Evolutionary conservation across 495 filamentous ascomycete species (phyloP).

Genomic region (Aspergillus nidulans): DNA sequence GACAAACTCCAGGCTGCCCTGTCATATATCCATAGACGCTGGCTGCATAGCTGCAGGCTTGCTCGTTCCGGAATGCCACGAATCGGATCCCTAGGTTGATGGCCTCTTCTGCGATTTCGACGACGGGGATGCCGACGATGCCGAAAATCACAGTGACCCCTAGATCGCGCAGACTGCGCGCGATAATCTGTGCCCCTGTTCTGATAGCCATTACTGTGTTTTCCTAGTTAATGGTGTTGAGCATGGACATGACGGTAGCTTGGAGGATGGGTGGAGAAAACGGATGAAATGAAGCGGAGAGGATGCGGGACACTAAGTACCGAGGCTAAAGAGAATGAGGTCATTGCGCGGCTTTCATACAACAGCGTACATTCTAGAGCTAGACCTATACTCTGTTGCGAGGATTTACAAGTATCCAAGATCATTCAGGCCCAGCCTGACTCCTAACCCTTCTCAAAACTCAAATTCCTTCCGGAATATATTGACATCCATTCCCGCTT

Average conservation of each 20-base stretch:
- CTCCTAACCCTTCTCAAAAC: slow-evolving; percentile 42
- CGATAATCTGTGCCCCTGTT: slow-evolving; percentile 57
- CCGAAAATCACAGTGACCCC: slow-evolving; percentile 59
- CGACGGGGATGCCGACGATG: slow-evolving; percentile 61
- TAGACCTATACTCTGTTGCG: not conserved
- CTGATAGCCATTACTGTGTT: slow-evolving; percentile 26
- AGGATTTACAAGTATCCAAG: slow-evolving; percentile 7
- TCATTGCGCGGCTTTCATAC: not conserved
- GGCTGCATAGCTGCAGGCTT: slow-evolving; percentile 60
- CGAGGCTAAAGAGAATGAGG: slow-evolving; percentile 4
- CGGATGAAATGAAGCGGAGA: slow-evolving; percentile 1
- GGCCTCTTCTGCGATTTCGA: slow-evolving; percentile 60
- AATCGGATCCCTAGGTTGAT: slow-evolving; percentile 61
- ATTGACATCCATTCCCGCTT: slow-evolving; percentile 86
- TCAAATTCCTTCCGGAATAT: slow-evolving; percentile 79
- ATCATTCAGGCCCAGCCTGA: not conserved
- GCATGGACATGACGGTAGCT: not conserved
- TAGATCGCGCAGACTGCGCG: slow-evolving; percentile 51
- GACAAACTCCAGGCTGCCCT: slow-evolving; percentile 56
- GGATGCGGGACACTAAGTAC: not conserved
- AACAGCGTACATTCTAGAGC: not conserved
- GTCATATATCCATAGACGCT: slow-evolving; percentile 63
- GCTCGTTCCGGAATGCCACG: slow-evolving; percentile 63
- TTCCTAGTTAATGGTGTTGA: not conserved
- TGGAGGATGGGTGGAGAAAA: not conserved